Evolutionary conservation across 306 rosid species (phyloP).

Genomic region (Medicago ruthenica): DNA sequence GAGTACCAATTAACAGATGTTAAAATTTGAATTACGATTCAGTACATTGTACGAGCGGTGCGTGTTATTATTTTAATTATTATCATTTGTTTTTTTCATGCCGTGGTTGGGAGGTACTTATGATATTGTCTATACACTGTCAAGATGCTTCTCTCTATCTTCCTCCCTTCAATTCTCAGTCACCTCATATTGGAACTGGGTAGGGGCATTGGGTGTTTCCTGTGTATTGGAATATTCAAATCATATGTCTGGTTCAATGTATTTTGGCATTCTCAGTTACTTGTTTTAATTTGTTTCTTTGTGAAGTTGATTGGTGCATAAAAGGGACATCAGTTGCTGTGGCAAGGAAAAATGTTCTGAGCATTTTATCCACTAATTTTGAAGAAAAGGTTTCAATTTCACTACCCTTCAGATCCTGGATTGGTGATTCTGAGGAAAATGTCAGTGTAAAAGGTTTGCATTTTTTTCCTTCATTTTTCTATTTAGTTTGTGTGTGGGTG

Average conservation of each 20-base stretch:
- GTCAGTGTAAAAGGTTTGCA: slow-evolving; percentile 63
- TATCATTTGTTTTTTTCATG: neutral
- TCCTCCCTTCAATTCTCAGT: neutral
- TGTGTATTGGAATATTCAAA: slow-evolving; percentile 19
- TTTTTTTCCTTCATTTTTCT: neutral
- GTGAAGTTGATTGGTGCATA: slow-evolving; percentile 75
- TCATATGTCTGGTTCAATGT: slow-evolving; percentile 12
- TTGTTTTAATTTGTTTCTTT: slow-evolving; percentile 37
- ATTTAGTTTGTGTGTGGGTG: slow-evolving; percentile 1
- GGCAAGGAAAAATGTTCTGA: slow-evolving; percentile 66
- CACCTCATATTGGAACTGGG: slow-evolving; percentile 10
- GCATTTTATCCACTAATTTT: slow-evolving; percentile 72
- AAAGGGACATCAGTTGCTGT: slow-evolving; percentile 75
- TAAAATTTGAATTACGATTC: slow-evolving; percentile 18
- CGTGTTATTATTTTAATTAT: neutral
- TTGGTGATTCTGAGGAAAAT: slow-evolving; percentile 49
- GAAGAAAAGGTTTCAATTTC: slow-evolving; percentile 61
- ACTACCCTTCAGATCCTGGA: slow-evolving; percentile 58
- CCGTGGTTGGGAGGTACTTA: slow-evolving; percentile 33
- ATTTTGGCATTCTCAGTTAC: slow-evolving; percentile 40
- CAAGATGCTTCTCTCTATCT: slow-evolving; percentile 16
- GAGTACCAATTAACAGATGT: neutral
- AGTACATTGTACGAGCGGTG: neutral
- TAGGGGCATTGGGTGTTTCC: neutral
- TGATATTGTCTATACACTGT: slow-evolving; percentile 13